A percentile compares a stretch with the other conserved stretches of the same genome.
Evolutionary conservation across 169 alveolate species (phyloP).

Genomic region (Cryptosporidium baileyi): DNA sequence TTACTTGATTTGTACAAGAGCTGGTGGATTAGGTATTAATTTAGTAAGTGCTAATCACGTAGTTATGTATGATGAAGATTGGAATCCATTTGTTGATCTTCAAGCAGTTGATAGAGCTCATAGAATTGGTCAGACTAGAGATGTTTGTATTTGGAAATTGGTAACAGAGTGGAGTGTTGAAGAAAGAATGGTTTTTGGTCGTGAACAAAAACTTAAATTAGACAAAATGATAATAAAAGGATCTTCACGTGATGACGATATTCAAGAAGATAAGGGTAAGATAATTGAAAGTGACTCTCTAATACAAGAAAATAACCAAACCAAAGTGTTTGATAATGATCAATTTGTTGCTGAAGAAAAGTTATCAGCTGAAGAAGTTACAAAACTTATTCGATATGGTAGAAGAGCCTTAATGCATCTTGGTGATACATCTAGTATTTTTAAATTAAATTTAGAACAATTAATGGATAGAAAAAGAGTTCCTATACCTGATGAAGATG

Average conservation of each 20-base stretch:
- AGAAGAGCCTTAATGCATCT: slow-evolving; percentile 50
- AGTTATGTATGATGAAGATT: slow-evolving; percentile 98
- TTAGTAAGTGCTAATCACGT: slow-evolving; percentile 98
- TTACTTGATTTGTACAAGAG: slow-evolving; percentile 87
- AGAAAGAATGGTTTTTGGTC: slow-evolving; percentile 97
- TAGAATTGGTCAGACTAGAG: slow-evolving; percentile 97
- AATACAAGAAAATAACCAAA: slow-evolving; percentile 53
- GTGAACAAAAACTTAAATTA: slow-evolving; percentile 88
- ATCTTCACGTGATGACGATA: slow-evolving; percentile 62
- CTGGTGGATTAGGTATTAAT: slow-evolving; percentile 95
- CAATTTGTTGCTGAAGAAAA: slow-evolving; percentile 62
- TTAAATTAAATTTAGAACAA: slow-evolving; percentile 20
- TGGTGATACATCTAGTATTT: slow-evolving; percentile 51
- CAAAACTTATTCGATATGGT: slow-evolving; percentile 53
- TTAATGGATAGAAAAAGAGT: slow-evolving; percentile 65
- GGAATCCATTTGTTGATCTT: slow-evolving; percentile 98
- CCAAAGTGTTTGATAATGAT: slow-evolving; percentile 53
- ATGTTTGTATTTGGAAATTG: slow-evolving; percentile 95
- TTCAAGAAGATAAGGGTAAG: slow-evolving; percentile 70
- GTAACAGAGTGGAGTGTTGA: slow-evolving; percentile 97
- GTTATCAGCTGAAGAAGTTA: slow-evolving; percentile 64
- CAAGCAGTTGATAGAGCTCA: slow-evolving; percentile 99
- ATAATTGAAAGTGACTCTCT: slow-evolving; percentile 73
- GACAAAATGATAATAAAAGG: slow-evolving; percentile 85
- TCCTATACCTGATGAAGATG: slow-evolving; percentile 67